Evolutionary conservation across 2,329 filamentous ascomycete species (phyloP), one percentile per base, ranked within the genome.

Genomic region (Capronia epimyces): DNA sequence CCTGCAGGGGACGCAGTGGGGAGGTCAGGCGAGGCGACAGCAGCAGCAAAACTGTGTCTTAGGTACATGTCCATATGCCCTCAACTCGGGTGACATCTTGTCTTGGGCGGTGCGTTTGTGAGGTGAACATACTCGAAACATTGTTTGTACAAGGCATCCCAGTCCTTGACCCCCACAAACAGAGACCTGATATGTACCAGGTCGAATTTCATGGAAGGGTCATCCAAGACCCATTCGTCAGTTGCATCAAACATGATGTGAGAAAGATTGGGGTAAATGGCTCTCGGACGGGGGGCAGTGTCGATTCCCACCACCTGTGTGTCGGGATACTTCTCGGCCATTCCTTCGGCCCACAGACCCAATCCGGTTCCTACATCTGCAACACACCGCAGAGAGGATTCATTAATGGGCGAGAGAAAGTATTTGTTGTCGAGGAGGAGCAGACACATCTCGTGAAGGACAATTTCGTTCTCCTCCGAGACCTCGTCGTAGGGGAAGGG

Each of bases 121-220:
- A 20, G 31, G 15, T 20, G 15, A 18, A 52, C 50, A 52, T 61
- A 67, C 65, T 65, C 59, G 41, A 65, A 65, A 39, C 62, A 64
- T 43, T 67, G 61, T 42, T 62, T 56, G 53, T 70, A 69, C 22
- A 70, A 55, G 10, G 54, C 57, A 22, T 57, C 49, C 66, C 66
- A 69, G 45, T 68, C 65, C 10, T 54, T 63, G 20, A 69, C 59
- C 18, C 60, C 63, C n/a, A 64, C 67, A 50, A 67, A 68, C 37
- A 70, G 40, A 12, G 57, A 63, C 37, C 71, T 65, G n/a, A 69
- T 64, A 52, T 73, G 70, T 16, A 74, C 65, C 46, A 73, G 64
- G 50, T 74, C 70, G 52, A 74, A 74, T 18, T 57, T 63, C 22
- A 62, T 57, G 15, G 57, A 50, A 16, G 62, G 53, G 31, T 63